phyloP scores from a whole-genome alignment of 768 basidiomycete genomes.

The Chalciporus chontae region DNA sequence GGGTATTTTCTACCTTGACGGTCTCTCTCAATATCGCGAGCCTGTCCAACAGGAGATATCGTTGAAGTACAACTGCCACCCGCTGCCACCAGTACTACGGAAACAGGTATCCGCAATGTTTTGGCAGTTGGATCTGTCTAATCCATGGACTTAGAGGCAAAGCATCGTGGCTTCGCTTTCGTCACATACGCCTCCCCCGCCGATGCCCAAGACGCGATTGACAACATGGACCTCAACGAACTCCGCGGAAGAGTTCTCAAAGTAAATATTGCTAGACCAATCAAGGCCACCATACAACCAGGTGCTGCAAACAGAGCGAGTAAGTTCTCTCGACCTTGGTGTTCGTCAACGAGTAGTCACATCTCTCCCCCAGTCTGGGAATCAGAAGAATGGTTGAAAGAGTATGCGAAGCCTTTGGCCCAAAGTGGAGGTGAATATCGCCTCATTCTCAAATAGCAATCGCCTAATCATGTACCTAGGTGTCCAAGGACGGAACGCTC shows the following conservation, averaged over 20 bases:
- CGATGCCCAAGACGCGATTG: constrained; percentile 95
- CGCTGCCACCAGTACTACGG: constrained; percentile 67
- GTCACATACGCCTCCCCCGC: constrained; percentile 76
- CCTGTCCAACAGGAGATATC: constrained; percentile 66
- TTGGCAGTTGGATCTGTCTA: constrained; percentile 3
- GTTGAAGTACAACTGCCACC: constrained; percentile 88
- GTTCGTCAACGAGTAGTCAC: constrained; percentile 1
- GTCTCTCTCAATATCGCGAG: constrained; percentile 2
- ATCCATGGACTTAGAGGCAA: constrained; percentile 45
- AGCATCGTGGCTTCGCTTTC: constrained; percentile 93
- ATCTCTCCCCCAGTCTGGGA: constrained; percentile 73
- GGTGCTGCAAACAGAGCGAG: constrained; percentile 73
- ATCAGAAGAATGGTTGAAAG: constrained; percentile 88
- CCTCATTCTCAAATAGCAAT: constrained; percentile 2
- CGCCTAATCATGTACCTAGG: constrained; percentile 32
- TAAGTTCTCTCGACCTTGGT: constrained; percentile 35
- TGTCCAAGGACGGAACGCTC: constrained; percentile 49
- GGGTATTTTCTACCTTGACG: constrained; percentile 18
- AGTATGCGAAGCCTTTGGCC: constrained; percentile 74
- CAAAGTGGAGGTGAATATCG: constrained; percentile 61
- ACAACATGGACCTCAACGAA: constrained; percentile 98
- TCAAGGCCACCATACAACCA: constrained; percentile 63
- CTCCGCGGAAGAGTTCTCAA: constrained; percentile 71
- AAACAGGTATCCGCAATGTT: constrained; percentile 41
- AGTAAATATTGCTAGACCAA: constrained; percentile 82